A percentile compares a stretch with the other conserved stretches of the same genome.
Evolutionary conservation across 2,329 filamentous ascomycete species (phyloP).

Genomic region (Zopfia rhizophila): DNA sequence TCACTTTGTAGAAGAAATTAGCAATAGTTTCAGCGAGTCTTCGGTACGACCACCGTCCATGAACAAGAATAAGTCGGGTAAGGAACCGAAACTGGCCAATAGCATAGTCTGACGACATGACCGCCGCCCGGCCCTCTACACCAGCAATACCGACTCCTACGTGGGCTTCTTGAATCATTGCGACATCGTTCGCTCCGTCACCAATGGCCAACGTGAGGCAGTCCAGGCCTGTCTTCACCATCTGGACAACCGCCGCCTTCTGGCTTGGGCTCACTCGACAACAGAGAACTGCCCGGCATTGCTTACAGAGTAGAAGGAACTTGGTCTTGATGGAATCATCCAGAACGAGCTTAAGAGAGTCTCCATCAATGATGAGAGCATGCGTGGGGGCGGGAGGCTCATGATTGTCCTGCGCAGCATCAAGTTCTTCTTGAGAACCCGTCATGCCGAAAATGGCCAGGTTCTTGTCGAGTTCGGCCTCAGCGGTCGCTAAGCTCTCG

Average conservation of each 20-base stretch:
- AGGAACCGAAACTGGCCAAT: constrained; percentile 91
- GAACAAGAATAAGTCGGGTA: constrained; percentile 79
- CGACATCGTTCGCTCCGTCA: constrained; percentile 90
- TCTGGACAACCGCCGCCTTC: constrained; percentile 94
- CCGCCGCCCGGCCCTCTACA: constrained; percentile 86
- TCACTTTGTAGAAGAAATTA: constrained; percentile 98
- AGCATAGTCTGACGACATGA: constrained; percentile 86
- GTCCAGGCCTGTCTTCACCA: constrained; percentile 94
- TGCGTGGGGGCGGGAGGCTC: constrained; percentile 88
- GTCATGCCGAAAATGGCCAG: constrained; percentile 79
- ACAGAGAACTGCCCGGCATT: constrained; percentile 95
- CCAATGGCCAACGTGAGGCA: constrained; percentile 95
- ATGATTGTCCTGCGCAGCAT: constrained; percentile 81
- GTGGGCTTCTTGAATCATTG: constrained; percentile 92
- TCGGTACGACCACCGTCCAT: constrained; percentile 92
- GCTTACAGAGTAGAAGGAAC: constrained; percentile 94
- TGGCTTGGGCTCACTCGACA: constrained; percentile 97
- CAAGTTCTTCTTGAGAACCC: constrained; percentile 86
- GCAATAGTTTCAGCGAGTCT: constrained; percentile 91
- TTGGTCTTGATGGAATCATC: constrained; percentile 86
- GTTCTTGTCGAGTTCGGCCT: constrained; percentile 78
- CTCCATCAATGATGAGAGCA: constrained; percentile 93
- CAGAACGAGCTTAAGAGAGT: constrained; percentile 88
- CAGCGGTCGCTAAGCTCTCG: constrained; percentile 71
- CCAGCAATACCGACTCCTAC: constrained; percentile 90